Percentiles rank a stretch among this genome's conserved stretches.
These are phyloP conservation scores for Berkeleyomyces rouxiae DNA, from an alignment of 2,329 filamentous ascomycete species.

Conservation along the genomic window DNA sequence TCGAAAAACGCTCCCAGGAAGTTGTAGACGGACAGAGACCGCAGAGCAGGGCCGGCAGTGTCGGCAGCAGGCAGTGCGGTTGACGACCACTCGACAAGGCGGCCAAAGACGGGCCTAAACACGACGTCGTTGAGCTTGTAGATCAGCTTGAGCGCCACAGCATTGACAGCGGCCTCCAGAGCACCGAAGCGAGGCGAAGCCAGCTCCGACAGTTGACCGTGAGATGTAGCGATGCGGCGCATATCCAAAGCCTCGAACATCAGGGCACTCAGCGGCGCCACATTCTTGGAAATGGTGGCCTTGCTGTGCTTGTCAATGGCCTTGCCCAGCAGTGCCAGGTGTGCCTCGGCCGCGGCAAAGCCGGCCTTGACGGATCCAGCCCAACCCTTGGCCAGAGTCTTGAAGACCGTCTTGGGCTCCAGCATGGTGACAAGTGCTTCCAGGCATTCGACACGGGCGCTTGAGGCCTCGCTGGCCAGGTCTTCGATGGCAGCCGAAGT, in stretches of 20 bases:
- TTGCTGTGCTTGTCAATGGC: conserved; percentile 68
- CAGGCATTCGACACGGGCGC: conserved; percentile 52
- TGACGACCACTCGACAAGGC: conserved; percentile 68
- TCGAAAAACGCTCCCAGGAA: conserved; percentile 70
- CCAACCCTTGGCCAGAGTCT: conserved; percentile 59
- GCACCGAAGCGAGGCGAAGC: conserved; percentile 34
- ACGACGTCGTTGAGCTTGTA: conserved; percentile 91
- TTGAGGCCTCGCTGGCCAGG: conserved; percentile 44
- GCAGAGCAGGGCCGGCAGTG: conserved; percentile 36
- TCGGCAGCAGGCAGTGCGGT: conserved; percentile 44
- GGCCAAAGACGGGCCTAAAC: conserved; percentile 80
- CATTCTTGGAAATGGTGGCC: conserved; percentile 58
- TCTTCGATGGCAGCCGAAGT: conserved; percentile 44
- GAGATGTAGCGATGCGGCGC: conserved; percentile 36
- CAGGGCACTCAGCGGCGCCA: conserved; percentile 48
- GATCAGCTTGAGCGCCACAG: conserved; percentile 71
- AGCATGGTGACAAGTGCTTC: conserved; percentile 61
- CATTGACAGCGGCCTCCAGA: conserved; percentile 50
- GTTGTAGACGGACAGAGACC: conserved; percentile 62
- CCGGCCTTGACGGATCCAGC: conserved; percentile 43
- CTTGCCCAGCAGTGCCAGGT: conserved; percentile 50
- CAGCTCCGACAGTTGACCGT: conserved; percentile 29
- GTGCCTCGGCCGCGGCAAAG: conserved; percentile 47
- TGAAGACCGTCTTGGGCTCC: conserved; percentile 59
- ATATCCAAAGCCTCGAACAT: conserved; percentile 47